Base-by-base conservation (phyloP, 164 flowering plant species). In the Annona squamosa region DNA sequence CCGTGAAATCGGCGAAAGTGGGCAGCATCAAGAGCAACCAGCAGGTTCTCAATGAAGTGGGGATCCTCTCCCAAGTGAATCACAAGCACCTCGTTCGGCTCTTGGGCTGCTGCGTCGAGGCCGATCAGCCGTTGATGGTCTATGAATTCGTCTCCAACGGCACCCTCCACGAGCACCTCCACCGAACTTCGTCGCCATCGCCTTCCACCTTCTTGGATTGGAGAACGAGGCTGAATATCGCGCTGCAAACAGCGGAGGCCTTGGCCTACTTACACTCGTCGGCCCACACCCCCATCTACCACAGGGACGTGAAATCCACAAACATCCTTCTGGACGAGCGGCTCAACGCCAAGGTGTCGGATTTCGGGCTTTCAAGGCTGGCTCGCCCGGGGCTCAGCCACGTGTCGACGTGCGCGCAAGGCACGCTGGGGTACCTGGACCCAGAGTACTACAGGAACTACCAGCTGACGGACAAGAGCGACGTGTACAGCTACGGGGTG, bases 381-480 rank as follows among this genome's bases (percentile, higher is more conserved):
- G 91, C 87, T 76, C 46, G n/a, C 0, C 87, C 87, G 0, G 94
- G 89, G 3, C 75, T 85, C 61, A 88, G 87, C 71, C 94, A 90
- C 69, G 85, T 86, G 2, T 84, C 92, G 43, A 90, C 94, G 13
- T 86, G 87, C 75, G 92, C 88, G 9, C 90, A 88, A 66, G 92
- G 94, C 46, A 88, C 94, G n/a, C 18, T 90, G 2, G 94, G 94
- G 13, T 90, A 88, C 78, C 77, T 90, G 52, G 94, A 90, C 63
- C 94, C 94, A 1, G 94, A 87, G 56, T 88, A 88, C 78, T 87
- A 81, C 46, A 79, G 85, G 10, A 88, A 83, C 80, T 88, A 85
- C 76, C 90, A 85, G 68, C 71, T 88, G 16, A 87, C 87, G 1
- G 92, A 87, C 48, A 88, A 90, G 79, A 90, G 95, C 66, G 95